Percentiles rank a stretch among this genome's conserved stretches.
Conservation (phyloP, 768 basidiomycete genomes). For the Neoboletus brunneissimus region DNA sequence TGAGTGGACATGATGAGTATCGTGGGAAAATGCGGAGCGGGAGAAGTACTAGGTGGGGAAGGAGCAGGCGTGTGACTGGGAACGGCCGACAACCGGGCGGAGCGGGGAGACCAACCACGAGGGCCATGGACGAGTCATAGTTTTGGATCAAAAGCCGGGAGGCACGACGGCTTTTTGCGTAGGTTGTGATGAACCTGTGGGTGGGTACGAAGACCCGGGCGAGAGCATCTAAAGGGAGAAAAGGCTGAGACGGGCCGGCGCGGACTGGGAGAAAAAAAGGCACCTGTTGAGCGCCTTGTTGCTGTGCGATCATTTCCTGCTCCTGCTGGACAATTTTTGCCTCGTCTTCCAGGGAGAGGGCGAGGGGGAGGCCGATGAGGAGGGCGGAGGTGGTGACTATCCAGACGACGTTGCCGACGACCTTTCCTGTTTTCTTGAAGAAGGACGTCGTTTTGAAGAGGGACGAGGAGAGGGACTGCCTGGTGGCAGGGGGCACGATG, state of each 20-base stretch:
- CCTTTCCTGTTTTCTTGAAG: constrained; percentile 63
- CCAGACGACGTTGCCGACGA: constrained; percentile 91
- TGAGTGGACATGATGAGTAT: constrained; percentile 6
- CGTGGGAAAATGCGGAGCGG: constrained; percentile 14
- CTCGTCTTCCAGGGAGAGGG: constrained; percentile 93
- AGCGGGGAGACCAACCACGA: not conserved
- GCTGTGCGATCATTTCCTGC: constrained; percentile 89
- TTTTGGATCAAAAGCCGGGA: constrained; percentile 67
- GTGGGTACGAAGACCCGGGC: constrained; percentile 53
- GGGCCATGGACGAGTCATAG: not conserved
- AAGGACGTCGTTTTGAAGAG: constrained; percentile 59
- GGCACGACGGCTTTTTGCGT: constrained; percentile 64
- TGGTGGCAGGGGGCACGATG: constrained; percentile 90
- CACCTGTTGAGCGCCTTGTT: constrained; percentile 90
- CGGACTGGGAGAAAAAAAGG: constrained; percentile 21
- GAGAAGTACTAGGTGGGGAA: constrained; percentile 15
- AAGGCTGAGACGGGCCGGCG: constrained; percentile 11
- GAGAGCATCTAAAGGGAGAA: constrained; percentile 62
- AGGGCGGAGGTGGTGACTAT: constrained; percentile 91
- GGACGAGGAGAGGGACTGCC: constrained; percentile 66
- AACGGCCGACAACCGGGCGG: constrained; percentile 4
- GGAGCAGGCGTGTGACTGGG: constrained; percentile 8
- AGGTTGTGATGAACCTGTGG: constrained; percentile 39
- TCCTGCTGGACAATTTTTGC: constrained; percentile 92
- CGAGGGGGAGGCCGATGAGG: constrained; percentile 90